Conservation (phyloP, 768 basidiomycete genomes). For the Serendipita sp. region DNA sequence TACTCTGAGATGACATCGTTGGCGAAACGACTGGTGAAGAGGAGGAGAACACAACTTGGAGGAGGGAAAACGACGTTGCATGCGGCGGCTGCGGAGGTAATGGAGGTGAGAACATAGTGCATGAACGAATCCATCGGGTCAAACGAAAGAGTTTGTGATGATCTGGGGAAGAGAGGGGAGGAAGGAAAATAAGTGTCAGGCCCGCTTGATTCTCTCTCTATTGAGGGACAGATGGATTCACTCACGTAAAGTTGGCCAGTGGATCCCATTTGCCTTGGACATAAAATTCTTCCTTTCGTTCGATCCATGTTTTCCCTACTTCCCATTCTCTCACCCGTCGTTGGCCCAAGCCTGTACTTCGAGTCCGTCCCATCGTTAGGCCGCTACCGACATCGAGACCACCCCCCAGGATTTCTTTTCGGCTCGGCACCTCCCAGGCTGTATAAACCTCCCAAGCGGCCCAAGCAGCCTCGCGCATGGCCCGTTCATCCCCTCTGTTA, state of each 20-base stretch:
- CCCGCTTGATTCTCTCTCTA: not conserved
- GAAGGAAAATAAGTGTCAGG: not conserved
- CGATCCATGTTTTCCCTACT: constrained; percentile 88
- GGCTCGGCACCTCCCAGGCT: constrained; percentile 9
- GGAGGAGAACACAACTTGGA: constrained; percentile 55
- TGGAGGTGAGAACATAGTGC: constrained; percentile 41
- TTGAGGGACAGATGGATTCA: constrained; percentile 12
- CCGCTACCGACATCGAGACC: constrained; percentile 8
- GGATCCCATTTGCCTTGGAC: constrained; percentile 68
- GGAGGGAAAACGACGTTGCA: constrained; percentile 81
- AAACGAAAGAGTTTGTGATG: constrained; percentile 58
- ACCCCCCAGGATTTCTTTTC: not conserved
- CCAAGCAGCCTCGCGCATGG: constrained; percentile 69
- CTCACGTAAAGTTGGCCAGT: constrained; percentile 65
- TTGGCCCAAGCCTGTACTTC: constrained; percentile 19
- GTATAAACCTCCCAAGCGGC: constrained; percentile 77
- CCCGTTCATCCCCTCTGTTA: constrained; percentile 47
- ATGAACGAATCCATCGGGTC: constrained; percentile 92
- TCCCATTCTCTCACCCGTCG: constrained; percentile 53
- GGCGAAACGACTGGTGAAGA: constrained; percentile 74
- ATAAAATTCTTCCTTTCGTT: constrained; percentile 90
- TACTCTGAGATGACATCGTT: constrained; percentile 42
- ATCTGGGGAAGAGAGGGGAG: constrained; percentile 25
- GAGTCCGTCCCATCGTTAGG: not conserved
- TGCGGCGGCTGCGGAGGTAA: constrained; percentile 59